Evolutionary conservation across 2,329 filamentous ascomycete species (phyloP), one percentile per base, ranked within the genome.

Genomic region (Epichloe gansuensis): DNA sequence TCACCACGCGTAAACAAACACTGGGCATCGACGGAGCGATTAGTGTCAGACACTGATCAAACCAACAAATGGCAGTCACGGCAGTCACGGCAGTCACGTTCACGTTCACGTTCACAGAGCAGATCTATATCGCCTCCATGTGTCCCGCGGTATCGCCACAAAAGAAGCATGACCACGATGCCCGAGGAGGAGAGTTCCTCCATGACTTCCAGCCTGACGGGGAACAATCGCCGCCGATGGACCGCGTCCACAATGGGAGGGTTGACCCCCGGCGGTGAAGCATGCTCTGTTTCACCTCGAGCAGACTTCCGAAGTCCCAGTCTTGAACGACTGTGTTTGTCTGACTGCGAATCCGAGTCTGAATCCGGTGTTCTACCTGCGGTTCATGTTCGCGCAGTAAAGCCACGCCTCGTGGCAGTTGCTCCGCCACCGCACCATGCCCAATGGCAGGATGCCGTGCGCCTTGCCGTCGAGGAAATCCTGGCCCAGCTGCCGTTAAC

Each of bases 121-220:
- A 36, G 52, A 35, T 49, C 55, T 11, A 50, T 53, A 4, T 55
- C 54, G 15, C 55, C 55, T 21, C 55, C 55, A 7, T 41, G 38
- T 8, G 40, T 55, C 5, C 54, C 54, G 21, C 46, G 55, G 9
- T 55, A 55, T 35, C 55, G 54, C 25, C 44, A 50, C 7, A 31
- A 11, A 17, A 53, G 47, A 2, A 39, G 53, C 27, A 27, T 48
- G 34, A 41, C 52, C 4, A 42, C 34, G 11, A 47, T 25, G 9
- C 46, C 23, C 35, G 49, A 50, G 39, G 41, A 55, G 31, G 41
- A 38, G 5, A 3, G n/a, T 35, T 12, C 36, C 17, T 31, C 39
- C n/a, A 2, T 49, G 6, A 15, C n/a, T 5, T 17, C 5, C 25
- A 35, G 23, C 17, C 34, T 9, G 35, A 54, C 35, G 23, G 31